Evolutionary conservation across 345 rosid genomes (phyloP).

Genomic region (Brassica incana): DNA sequence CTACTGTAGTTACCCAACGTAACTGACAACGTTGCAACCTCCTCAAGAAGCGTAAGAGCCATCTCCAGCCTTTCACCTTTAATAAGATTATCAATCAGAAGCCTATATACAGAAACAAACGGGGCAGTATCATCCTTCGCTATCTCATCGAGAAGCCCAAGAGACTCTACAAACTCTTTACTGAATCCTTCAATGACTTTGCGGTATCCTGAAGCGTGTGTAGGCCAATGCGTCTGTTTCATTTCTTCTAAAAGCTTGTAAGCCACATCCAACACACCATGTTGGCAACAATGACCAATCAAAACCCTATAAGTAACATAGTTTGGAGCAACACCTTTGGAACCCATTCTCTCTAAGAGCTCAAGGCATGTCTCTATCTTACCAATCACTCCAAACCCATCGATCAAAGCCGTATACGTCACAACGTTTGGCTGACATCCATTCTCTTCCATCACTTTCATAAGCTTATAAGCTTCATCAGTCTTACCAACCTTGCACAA

Average conservation of each 20-base stretch:
- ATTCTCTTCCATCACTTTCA: conserved; percentile 94
- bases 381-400: conserved; percentile 82
- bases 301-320: conserved; percentile 79
- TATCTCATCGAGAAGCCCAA: conserved; percentile 78
- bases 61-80: conserved; percentile 74
- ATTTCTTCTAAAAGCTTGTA: conserved; percentile 79
- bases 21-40: conserved; percentile 56
- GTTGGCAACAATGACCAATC: conserved; percentile 76
- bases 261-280: conserved; percentile 76
- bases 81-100: conserved; percentile 67
- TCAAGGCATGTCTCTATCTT: conserved; percentile 72
- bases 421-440: conserved; percentile 88
- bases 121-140: conserved; percentile 53
- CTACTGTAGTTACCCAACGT: conserved; percentile 41
- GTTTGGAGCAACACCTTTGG: conserved; percentile 90
- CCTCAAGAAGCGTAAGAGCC: conserved; percentile 74
- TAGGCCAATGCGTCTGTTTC: conserved; percentile 96
- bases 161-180: conserved; percentile 70
- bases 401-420: conserved; percentile 97
- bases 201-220: conserved; percentile 54
- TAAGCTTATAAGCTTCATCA: conserved; percentile 84
- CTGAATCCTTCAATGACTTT: conserved; percentile 89
- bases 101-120: conserved; percentile 58
- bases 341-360: conserved; percentile 68
- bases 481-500: conserved; percentile 81